phyloP scores from a whole-genome alignment of 177 flowering plant genomes.

The Vitis hybrid region DNA sequence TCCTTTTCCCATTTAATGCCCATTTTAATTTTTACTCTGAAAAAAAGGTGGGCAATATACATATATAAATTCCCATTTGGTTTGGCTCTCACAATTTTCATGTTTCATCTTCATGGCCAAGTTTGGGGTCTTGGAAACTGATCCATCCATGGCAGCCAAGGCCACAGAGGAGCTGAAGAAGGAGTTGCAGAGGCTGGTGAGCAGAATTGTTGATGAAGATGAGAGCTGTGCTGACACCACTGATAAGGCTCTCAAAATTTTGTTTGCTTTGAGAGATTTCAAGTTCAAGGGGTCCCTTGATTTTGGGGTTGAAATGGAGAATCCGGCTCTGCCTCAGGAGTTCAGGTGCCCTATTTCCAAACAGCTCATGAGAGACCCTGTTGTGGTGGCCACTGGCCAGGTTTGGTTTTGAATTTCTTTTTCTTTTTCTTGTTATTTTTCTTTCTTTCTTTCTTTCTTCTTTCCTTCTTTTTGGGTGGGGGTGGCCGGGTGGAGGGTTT shows the following conservation, averaged over 20 bases:
- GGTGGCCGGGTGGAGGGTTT: not conserved
- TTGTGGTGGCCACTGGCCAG: constrained; percentile 35
- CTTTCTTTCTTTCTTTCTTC: not conserved
- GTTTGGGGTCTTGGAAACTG: constrained; percentile 17
- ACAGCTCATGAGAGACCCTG: constrained; percentile 40
- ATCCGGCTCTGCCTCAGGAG: constrained; percentile 20
- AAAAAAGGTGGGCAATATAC: not conserved
- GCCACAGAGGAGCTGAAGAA: constrained; percentile 29
- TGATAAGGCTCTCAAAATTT: constrained; percentile 22
- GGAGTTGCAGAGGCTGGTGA: constrained; percentile 36
- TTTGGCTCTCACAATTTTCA: not conserved
- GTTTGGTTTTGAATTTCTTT: constrained; percentile 16
- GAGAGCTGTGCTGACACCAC: constrained; percentile 10
- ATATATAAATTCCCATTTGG: not conserved
- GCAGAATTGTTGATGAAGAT: constrained; percentile 31
- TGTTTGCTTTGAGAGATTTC: constrained; percentile 26
- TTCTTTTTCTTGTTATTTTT: not conserved
- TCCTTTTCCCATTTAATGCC: too few relatives aligned
- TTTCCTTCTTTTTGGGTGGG: not conserved
- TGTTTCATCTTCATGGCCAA: constrained; percentile 25
- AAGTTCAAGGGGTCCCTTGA: constrained; percentile 6
- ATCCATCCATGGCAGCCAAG: constrained; percentile 13
- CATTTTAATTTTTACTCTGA: not conserved
- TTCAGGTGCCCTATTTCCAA: constrained; percentile 36
- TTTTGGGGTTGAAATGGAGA: not conserved